Conservation (phyloP, 768 basidiomycete genomes). For the Wakefieldia striispora region DNA sequence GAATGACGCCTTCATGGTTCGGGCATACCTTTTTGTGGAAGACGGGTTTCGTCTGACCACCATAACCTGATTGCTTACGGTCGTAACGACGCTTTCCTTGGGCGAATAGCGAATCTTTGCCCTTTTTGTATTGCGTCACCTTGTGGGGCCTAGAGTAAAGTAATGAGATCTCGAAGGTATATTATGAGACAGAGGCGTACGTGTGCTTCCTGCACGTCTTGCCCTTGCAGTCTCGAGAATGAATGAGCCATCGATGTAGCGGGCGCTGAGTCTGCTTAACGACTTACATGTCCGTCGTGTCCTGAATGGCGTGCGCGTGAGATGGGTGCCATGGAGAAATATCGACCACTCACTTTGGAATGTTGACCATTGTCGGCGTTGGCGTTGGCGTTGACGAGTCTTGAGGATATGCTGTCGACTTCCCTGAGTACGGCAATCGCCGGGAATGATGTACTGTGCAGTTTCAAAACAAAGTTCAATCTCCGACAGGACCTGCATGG, state of each 20-base stretch:
- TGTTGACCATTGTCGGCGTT: conserved; percentile 77
- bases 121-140: conserved; percentile 99
- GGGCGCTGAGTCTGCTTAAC: neutral
- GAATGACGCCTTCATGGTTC: too few species aligned
- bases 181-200: conserved; percentile 45
- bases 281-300: conserved; percentile 94
- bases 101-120: conserved; percentile 95
- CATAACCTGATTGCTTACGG: conserved; percentile 97
- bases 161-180: neutral
- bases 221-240: conserved; percentile 81
- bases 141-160: conserved; percentile 80
- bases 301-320: conserved; percentile 37
- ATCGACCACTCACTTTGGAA: conserved; percentile 73
- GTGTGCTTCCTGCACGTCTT: conserved; percentile 97
- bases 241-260: conserved; percentile 2
- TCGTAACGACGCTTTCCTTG: conserved; percentile 99
- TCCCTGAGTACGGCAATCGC: conserved; percentile 25
- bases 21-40: conserved; percentile 94
- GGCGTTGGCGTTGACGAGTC: conserved; percentile 14
- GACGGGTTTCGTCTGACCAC: conserved; percentile 99
- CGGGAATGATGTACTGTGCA: conserved; percentile 25
- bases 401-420: conserved; percentile 11
- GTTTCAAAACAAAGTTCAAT: conserved; percentile 17
- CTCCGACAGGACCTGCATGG: conserved; percentile 10
- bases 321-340: conserved; percentile 7